These are phyloP conservation scores for Phaseolus lunatus DNA, from an alignment of 306 rosid genomes.

Conservation along the genomic window DNA sequence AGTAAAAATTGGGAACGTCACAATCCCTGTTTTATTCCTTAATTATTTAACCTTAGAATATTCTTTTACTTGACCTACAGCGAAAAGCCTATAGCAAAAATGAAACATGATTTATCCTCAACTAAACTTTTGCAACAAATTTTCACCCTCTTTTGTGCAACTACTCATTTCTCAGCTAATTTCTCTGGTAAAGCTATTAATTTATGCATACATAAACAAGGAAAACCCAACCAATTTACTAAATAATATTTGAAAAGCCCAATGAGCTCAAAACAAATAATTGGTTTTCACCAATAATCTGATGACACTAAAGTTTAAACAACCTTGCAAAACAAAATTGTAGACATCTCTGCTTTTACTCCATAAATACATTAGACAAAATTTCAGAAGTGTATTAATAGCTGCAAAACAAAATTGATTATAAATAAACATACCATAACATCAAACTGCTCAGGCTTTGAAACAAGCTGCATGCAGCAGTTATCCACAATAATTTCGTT, in stretches of 20 bases:
- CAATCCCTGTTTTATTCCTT: background rate
- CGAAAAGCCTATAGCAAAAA: conserved; percentile 13
- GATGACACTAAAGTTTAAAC: background rate
- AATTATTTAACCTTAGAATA: background rate
- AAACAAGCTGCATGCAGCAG: conserved; percentile 85
- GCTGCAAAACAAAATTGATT: background rate
- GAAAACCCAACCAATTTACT: background rate
- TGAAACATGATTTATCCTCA: conserved; percentile 6
- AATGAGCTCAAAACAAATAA: background rate
- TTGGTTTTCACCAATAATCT: background rate
- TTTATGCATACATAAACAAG: background rate
- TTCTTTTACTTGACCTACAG: background rate
- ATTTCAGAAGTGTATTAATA: background rate
- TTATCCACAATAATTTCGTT: conserved; percentile 78
- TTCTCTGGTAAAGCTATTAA: background rate
- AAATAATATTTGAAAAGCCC: background rate
- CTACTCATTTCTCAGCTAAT: conserved; percentile 23
- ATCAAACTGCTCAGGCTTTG: conserved; percentile 85
- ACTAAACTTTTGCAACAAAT: background rate
- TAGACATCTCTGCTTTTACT: background rate
- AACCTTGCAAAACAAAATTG: conserved; percentile 5
- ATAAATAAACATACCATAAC: conserved; percentile 67
- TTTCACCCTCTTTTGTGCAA: background rate
- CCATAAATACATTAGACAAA: background rate
- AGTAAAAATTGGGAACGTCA: background rate